Evolutionary conservation across 1,284 basidiomycete species (phyloP).

Genomic region (Wolfiporia cocos): DNA sequence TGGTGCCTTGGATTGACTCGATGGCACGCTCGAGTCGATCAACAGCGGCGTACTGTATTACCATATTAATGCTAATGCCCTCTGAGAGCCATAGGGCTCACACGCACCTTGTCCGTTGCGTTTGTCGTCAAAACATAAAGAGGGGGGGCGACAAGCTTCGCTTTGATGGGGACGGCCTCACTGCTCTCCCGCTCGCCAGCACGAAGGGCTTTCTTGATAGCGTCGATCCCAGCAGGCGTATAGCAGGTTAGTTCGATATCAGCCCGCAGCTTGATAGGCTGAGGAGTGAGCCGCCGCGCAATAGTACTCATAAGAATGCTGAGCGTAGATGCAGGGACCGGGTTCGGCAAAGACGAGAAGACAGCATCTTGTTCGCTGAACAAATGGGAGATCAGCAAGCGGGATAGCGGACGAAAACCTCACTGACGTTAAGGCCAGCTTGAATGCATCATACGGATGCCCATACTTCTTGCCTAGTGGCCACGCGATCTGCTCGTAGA

Average conservation of each 20-base stretch:
- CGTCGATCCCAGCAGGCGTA: slow-evolving; percentile 95
- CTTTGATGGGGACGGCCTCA: slow-evolving; percentile 93
- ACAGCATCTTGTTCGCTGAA: slow-evolving; percentile 83
- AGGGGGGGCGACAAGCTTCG: slow-evolving; percentile 94
- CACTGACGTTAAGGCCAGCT: slow-evolving; percentile 86
- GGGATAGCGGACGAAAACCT: background rate
- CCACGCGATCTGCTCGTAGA: slow-evolving; percentile 94
- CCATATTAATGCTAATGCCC: background rate
- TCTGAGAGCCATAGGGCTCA: background rate
- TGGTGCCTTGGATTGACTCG: slow-evolving; percentile 81
- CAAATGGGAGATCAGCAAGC: slow-evolving; percentile 2
- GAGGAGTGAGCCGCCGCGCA: slow-evolving; percentile 92
- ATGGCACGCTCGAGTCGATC: slow-evolving; percentile 93
- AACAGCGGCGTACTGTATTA: slow-evolving; percentile 72
- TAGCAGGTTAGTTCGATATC: slow-evolving; percentile 99
- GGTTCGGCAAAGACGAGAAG: slow-evolving; percentile 65
- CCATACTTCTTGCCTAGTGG: slow-evolving; percentile 91
- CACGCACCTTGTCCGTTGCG: slow-evolving; percentile 85
- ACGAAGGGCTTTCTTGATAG: slow-evolving; percentile 88
- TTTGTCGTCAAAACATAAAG: slow-evolving; percentile 95
- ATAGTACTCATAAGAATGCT: slow-evolving; percentile 81
- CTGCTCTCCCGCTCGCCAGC: slow-evolving; percentile 87
- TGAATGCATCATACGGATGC: slow-evolving; percentile 98
- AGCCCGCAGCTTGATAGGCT: slow-evolving; percentile 97
- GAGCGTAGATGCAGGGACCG: slow-evolving; percentile 57